Percentiles rank a stretch among this genome's conserved stretches.
Conservation (phyloP, 768 basidiomycete species). For the Lactarius psammicola region DNA sequence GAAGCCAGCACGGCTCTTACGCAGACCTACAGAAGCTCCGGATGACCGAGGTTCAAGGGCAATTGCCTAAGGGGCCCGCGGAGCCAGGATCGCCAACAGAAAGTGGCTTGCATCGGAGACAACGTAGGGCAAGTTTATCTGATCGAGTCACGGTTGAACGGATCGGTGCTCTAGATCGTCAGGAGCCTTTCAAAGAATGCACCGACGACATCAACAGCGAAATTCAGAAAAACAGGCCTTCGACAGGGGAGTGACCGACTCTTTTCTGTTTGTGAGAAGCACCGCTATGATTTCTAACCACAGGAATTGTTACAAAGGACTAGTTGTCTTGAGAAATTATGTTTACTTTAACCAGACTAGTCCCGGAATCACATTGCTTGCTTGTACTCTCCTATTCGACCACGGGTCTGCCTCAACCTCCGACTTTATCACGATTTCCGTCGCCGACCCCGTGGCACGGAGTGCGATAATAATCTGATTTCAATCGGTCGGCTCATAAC, state of each 20-base stretch:
- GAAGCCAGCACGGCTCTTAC: conserved; percentile 70
- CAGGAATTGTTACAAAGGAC: neutral
- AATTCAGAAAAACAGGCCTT: conserved; percentile 41
- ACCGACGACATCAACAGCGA: conserved; percentile 71
- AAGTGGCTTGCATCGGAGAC: conserved; percentile 45
- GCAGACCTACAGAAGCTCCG: conserved; percentile 78
- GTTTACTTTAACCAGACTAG: neutral
- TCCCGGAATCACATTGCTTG: conserved; percentile 7
- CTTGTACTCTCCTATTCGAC: neutral
- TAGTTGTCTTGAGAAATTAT: neutral
- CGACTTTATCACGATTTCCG: neutral
- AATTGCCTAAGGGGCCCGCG: conserved; percentile 27
- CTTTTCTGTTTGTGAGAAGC: conserved; percentile 30
- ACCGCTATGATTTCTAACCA: conserved; percentile 23
- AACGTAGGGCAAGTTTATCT: conserved; percentile 59
- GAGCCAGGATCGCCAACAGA: conserved; percentile 34
- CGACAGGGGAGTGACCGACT: conserved; percentile 1
- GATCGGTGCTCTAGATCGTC: conserved; percentile 56
- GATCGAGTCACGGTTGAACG: conserved; percentile 62
- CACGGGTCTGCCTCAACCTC: neutral
- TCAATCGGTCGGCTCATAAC: conserved; percentile 7
- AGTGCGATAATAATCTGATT: conserved; percentile 16
- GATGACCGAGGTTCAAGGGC: conserved; percentile 29
- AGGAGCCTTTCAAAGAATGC: conserved; percentile 58
- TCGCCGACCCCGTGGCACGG: conserved; percentile 6